Evolutionary conservation across 441 rosid species (phyloP).

Genomic region (Sinapis alba): DNA sequence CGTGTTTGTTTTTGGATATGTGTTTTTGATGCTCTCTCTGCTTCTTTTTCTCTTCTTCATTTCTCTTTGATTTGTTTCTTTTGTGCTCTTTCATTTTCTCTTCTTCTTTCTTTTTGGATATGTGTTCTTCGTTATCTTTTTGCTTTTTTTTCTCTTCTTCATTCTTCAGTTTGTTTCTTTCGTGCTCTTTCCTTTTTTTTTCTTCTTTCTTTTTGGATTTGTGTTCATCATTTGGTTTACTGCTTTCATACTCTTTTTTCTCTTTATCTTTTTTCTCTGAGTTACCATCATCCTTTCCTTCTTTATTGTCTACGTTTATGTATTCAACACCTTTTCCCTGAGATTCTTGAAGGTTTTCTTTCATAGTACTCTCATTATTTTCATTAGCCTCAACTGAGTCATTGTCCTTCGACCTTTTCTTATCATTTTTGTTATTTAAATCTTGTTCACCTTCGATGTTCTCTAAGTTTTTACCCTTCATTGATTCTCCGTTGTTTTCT

Average conservation of each 20-base stretch:
- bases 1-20: background rate
- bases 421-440: too few relatives aligned
- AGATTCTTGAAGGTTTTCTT: background rate
- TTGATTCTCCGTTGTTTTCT: background rate
- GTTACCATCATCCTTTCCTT: background rate
- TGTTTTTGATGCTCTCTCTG: background rate
- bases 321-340: background rate
- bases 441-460: background rate
- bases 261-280: background rate
- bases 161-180: background rate
- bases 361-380: too few relatives aligned
- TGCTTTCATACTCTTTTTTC: background rate
- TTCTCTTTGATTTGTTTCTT: background rate
- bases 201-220: background rate
- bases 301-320: background rate
- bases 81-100: background rate
- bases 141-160: background rate
- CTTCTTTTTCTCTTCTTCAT: background rate
- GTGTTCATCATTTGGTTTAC: too few relatives aligned
- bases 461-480: background rate
- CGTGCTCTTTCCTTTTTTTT: background rate
- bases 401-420: too few relatives aligned
- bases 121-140: background rate
- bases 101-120: background rate
- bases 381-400: too few relatives aligned